Conservation (phyloP, 2,329 filamentous ascomycete species). For the Nothophoma quercina region DNA sequence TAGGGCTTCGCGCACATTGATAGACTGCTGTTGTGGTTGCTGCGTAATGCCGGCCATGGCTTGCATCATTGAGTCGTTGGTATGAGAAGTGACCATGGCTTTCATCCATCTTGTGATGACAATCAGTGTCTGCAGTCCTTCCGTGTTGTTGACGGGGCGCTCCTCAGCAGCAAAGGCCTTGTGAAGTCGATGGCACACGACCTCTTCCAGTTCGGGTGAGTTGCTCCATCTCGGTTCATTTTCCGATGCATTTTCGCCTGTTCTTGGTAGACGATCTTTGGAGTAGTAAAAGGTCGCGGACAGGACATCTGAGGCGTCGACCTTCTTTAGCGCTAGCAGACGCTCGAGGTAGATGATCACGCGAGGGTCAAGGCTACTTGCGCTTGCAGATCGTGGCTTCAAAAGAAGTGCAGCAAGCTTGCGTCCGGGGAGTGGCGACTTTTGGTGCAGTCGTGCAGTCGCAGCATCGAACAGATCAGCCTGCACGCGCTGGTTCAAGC, state of each 20-base stretch:
- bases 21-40: conserved; percentile 63
- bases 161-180: conserved; percentile 46
- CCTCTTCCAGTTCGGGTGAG: conserved; percentile 48
- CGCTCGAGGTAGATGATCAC: conserved; percentile 46
- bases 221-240: conserved; percentile 41
- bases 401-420: conserved; percentile 48
- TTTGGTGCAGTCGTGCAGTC: conserved; percentile 41
- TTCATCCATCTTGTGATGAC: conserved; percentile 50
- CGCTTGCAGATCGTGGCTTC: conserved; percentile 36
- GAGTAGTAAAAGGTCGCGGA: conserved; percentile 44
- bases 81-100: conserved; percentile 49
- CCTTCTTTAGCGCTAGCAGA: conserved; percentile 40
- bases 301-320: conserved; percentile 48
- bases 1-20: conserved; percentile 69
- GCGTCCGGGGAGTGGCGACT: conserved; percentile 44
- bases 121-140: conserved; percentile 41
- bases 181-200: conserved; percentile 47
- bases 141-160: conserved; percentile 40
- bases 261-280: conserved; percentile 41
- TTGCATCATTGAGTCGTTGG: conserved; percentile 50
- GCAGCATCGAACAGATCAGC: conserved; percentile 44
- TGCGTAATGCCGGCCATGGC: conserved; percentile 52
- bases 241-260: conserved; percentile 25
- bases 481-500: conserved; percentile 43
- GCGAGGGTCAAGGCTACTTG: conserved; percentile 44